Evolutionary conservation across 2,329 filamentous ascomycete genomes (phyloP).

Genomic region (Fusarium oxysporum): DNA sequence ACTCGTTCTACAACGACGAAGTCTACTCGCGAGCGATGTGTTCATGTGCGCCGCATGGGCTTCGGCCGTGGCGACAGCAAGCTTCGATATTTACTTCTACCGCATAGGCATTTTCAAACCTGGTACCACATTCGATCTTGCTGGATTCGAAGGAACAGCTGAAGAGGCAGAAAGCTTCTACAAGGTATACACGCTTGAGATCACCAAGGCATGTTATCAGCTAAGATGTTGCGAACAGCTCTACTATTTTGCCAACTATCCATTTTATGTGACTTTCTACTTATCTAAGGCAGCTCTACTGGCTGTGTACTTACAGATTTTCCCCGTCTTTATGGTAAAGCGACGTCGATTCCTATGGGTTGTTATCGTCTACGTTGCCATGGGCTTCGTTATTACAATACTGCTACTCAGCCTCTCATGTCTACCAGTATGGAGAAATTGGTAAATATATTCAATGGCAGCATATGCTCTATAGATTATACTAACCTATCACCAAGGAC

Average conservation of each 20-base stretch:
- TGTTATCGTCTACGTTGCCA: not conserved
- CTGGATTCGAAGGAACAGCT: not conserved
- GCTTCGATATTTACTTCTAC: not conserved
- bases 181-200: not conserved
- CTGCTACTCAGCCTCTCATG: not conserved
- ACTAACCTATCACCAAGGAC: not conserved
- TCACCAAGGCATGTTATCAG: too few relatives aligned
- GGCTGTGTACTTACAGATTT: conserved; percentile 18
- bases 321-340: conserved; percentile 23
- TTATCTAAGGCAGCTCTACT: conserved; percentile 18
- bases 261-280: conserved; percentile 3
- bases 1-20: conserved; percentile 1
- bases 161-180: not conserved
- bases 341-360: conserved; percentile 21
- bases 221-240: not conserved
- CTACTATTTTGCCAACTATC: not conserved
- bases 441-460: not conserved
- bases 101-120: not conserved
- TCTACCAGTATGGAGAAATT: conserved; percentile 8
- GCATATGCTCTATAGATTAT: accelerated
- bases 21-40: conserved; percentile 9
- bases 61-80: not conserved
- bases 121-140: not conserved
- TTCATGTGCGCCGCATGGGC: conserved; percentile 29
- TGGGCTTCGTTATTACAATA: not conserved